Base-by-base conservation (phyloP, 331 rosid species). In the Saraca asoca region DNA sequence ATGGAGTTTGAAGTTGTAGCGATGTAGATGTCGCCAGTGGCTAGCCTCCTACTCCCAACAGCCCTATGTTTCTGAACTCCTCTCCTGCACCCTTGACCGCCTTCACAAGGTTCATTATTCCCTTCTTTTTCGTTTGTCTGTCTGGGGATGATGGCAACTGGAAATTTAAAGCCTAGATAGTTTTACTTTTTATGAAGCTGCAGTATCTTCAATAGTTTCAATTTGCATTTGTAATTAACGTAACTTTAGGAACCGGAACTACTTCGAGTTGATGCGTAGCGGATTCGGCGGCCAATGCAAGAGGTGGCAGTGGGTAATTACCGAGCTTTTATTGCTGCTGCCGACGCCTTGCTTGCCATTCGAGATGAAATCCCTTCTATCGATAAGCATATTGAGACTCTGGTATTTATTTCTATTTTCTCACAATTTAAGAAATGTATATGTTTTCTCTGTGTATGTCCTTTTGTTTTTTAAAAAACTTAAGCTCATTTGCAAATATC, bases 211-310 rank as follows among this genome's bases (percentile, higher is more conserved):
- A 35, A 24, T 66, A 37, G 18, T 12, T 41, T 35, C 41, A 2
- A 5, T 53, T 19, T 29, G 16, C 31, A 39, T 50, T 29, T 24
- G 31, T 48, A 18, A 35, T 58, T 20, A 53, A 67, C 50, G 46
- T 19, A 18, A 41, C 75, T 69, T 34, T 53, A 84, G 95, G 99
- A 94, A 72, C 99, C 99, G 42, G 99, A 94, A 74, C 91, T 90
- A 53, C 99, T 90, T 14, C 96, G 95, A 43, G 97, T 94, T 17
- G 99, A 94, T 66, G 96, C 97, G 62, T 97, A 94, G 79, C 86
- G 99, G 58, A 94, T 90, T 71, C 95, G 87, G 83, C 75, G 96
- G 78, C 99, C 90, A 86, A 88, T 94, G 94, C 97, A 94, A 48
- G 99, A 94, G 83, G 99, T 90, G 69, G 99, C 99, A 2, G 92